Conservation (phyloP, 495 filamentous ascomycete species). For the Aspergillus sclerotiicarbonarius region DNA sequence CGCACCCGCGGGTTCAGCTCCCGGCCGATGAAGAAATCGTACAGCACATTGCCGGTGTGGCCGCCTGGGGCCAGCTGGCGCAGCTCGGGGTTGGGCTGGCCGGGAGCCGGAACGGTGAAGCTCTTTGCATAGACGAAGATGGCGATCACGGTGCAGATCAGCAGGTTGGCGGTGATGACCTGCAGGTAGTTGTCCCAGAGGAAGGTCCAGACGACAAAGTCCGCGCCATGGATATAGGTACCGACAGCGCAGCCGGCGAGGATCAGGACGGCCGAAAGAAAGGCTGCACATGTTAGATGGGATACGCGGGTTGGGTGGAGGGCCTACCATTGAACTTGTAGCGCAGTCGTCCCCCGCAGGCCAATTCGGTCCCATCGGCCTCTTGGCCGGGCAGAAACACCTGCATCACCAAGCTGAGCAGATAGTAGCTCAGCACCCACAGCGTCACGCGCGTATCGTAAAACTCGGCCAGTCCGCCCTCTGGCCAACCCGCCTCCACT, state of each 20-base stretch:
- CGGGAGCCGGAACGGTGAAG: conserved; percentile 70
- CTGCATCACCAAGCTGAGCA: conserved; percentile 71
- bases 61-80: conserved; percentile 82
- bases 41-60: conserved; percentile 79
- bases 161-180: conserved; percentile 76
- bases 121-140: conserved; percentile 75
- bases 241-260: conserved; percentile 66
- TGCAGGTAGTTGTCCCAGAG: conserved; percentile 87
- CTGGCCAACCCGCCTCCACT: conserved; percentile 74
- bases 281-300: conserved; percentile 52
- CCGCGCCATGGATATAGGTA: conserved; percentile 71
- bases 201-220: conserved; percentile 88
- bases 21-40: conserved; percentile 97
- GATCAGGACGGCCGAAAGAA: conserved; percentile 68
- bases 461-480: conserved; percentile 61
- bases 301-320: background rate
- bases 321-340: conserved; percentile 88
- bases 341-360: conserved; percentile 69
- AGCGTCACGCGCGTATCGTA: conserved; percentile 57
- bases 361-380: conserved; percentile 65
- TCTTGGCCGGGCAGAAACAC: conserved; percentile 74
- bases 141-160: conserved; percentile 67
- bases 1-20: conserved; percentile 90
- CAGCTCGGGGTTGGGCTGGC: conserved; percentile 56
- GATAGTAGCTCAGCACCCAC: conserved; percentile 75